Evolutionary conservation across 805 yeast genomes (phyloP).

Genomic region (Saccharomycopsis sp.): DNA sequence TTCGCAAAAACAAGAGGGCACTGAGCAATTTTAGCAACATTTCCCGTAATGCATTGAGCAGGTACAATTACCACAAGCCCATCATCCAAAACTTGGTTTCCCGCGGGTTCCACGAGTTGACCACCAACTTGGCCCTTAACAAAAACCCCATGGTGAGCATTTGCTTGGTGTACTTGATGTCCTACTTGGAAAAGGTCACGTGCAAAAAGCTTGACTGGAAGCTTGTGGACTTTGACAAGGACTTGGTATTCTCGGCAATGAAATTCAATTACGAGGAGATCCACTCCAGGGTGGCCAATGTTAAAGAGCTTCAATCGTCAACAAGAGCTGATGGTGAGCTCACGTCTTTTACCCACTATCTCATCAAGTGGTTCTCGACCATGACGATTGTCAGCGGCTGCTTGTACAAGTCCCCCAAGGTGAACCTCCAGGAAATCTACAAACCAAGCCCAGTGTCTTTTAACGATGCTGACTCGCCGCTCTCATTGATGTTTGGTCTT

Average conservation of each 20-base stretch:
- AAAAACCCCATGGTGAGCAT: not conserved
- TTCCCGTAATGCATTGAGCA: not conserved
- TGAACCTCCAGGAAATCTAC: slow-evolving; percentile 4
- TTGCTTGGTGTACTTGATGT: slow-evolving; percentile 6
- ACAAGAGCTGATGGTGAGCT: not conserved
- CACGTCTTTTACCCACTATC: not conserved
- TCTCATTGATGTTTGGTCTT: slow-evolving; percentile 7
- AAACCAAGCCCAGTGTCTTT: not conserved
- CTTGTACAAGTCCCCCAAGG: slow-evolving; percentile 9
- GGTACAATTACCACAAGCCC: slow-evolving; percentile 9
- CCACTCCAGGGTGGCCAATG: not conserved
- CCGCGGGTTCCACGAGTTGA: slow-evolving; percentile 4
- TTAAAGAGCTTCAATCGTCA: not conserved
- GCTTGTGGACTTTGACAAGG: slow-evolving; percentile 6
- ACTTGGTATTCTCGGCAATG: slow-evolving; percentile 6
- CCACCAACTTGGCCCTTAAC: not conserved
- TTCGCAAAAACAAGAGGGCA: not conserved
- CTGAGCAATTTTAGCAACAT: slow-evolving; percentile 6
- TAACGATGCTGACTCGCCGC: not conserved
- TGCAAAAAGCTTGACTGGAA: slow-evolving; percentile 10
- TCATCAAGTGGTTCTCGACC: slow-evolving; percentile 8
- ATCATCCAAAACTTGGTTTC: slow-evolving; percentile 14
- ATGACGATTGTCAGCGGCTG: slow-evolving; percentile 7
- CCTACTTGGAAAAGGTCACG: slow-evolving; percentile 14
- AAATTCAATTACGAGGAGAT: not conserved